Evolutionary conservation across 768 basidiomycete genomes (phyloP).

Genomic region (Solioccasus polychromus): DNA sequence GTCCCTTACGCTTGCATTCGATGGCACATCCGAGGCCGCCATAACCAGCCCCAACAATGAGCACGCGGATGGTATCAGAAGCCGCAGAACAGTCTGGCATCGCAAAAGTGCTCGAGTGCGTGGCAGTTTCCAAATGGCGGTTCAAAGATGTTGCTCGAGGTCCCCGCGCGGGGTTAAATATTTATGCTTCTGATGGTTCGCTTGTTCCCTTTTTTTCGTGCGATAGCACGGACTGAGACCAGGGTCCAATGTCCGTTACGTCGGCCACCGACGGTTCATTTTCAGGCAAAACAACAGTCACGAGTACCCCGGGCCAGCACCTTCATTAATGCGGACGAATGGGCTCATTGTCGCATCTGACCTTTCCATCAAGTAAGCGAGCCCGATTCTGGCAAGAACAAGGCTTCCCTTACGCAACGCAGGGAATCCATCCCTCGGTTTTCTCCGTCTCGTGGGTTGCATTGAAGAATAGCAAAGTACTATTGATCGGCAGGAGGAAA

Average conservation of each 20-base stretch:
- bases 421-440: too few relatives aligned
- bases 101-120: not conserved
- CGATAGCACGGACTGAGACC: not conserved
- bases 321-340: not conserved
- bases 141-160: too few relatives aligned
- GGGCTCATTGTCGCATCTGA: not conserved
- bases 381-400: not conserved
- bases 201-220: not conserved
- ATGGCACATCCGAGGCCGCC: constrained; percentile 30
- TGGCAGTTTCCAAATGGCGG: not conserved
- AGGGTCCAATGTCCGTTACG: not conserved
- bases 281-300: not conserved
- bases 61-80: not conserved
- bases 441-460: too few relatives aligned
- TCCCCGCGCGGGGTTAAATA: not conserved
- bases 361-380: not conserved
- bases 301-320: not conserved
- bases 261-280: not conserved
- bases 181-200: not conserved
- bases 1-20: constrained; percentile 25
- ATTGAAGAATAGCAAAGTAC: too few relatives aligned
- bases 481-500: too few relatives aligned
- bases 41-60: constrained; percentile 28
- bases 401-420: too few relatives aligned
- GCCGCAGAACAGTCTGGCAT: not conserved